Base-by-base conservation (phyloP, 441 rosid genomes). In the Capsella rubella region DNA sequence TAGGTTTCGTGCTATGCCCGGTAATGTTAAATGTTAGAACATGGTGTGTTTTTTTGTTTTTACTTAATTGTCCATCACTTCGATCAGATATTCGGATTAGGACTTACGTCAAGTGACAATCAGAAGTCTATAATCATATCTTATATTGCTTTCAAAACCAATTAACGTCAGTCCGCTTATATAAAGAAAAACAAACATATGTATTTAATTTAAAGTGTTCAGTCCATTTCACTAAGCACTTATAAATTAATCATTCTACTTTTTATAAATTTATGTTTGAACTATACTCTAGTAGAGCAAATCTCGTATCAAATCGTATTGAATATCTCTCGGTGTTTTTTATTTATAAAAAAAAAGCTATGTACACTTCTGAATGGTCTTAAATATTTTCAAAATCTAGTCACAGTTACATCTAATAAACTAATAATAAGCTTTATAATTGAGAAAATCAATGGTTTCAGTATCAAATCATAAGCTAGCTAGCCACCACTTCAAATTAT, bases 1-100 rank as follows among this genome's bases (percentile, higher is more conserved):
- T 39, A 77, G 80, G 51, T 77, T 71, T 64, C 80, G 80, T 71
- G 80, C 2, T 52, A 25, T 31, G 63, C 57, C 80, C 76, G 76
- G 63, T 39, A 56, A 39, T 39, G 72, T 71, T 64, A 71, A 70
- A 40, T 76, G 67, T 50, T 21, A 52, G 72, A 76, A 77, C 80
- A 77, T 71, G 80, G 72, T 32, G 9, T 77, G 80, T 71, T 66
- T 70, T 49, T 27, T 21, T 21, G 25, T 21, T 28, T 37, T 28
- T 37, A 51, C 29, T 64, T 45, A 57, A 52, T 67, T 53, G n/a
- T 43, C 45, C 13, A 45, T 71, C 61, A 42, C 59, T 59, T 14
- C 52, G 52, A 71, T 57, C 67, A 39, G 71, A 64, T 77, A 64
- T 42, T 18, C 54, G 29, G 69, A 71, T 66, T 77, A 65, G 10